A percentile compares a stretch with the other conserved stretches of the same genome.
phyloP scores from a whole-genome alignment of 805 yeast genomes.

The Cyberlindnera saturnus region DNA sequence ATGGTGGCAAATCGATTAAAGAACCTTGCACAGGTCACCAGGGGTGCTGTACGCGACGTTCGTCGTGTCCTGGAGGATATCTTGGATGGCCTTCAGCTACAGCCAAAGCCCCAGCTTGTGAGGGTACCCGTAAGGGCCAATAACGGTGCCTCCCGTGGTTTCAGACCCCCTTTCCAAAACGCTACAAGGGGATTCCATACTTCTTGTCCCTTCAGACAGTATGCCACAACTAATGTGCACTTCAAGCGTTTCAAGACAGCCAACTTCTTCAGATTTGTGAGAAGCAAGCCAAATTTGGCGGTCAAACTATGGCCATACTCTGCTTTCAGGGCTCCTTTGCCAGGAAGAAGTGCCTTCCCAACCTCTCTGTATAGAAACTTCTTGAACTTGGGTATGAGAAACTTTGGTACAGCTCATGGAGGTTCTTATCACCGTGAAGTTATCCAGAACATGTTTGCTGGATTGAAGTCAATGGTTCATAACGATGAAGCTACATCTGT shows the following conservation, averaged over 20 bases:
- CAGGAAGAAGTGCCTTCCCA: constrained; percentile 22
- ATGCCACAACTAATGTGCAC: constrained; percentile 3
- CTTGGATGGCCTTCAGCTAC: constrained; percentile 25
- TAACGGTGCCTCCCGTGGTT: constrained; percentile 4
- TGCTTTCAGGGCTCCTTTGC: constrained; percentile 18
- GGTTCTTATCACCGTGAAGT: constrained; percentile 45
- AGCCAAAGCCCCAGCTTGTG: constrained; percentile 30
- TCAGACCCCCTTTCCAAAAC: constrained; percentile 11
- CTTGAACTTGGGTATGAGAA: constrained; percentile 30
- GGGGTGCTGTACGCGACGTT: constrained; percentile 40
- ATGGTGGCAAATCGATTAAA: constrained; percentile 32
- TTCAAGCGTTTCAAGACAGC: constrained; percentile 7
- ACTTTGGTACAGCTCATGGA: constrained; percentile 31
- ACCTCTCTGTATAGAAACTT: constrained; percentile 31
- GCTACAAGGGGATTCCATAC: constrained; percentile 25
- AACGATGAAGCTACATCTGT: constrained; percentile 19
- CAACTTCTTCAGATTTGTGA: constrained; percentile 3
- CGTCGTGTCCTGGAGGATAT: constrained; percentile 44
- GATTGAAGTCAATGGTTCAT: constrained; percentile 33
- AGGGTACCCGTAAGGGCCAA: constrained; percentile 34
- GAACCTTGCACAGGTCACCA: constrained; percentile 40
- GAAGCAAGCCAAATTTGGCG: constrained; percentile 4
- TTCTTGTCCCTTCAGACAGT: constrained; percentile 5
- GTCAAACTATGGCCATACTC: constrained; percentile 20
- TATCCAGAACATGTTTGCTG: constrained; percentile 49